Conservation (phyloP, 192 early-diverging fungal genomes). For the Funneliformis mosseae region DNA sequence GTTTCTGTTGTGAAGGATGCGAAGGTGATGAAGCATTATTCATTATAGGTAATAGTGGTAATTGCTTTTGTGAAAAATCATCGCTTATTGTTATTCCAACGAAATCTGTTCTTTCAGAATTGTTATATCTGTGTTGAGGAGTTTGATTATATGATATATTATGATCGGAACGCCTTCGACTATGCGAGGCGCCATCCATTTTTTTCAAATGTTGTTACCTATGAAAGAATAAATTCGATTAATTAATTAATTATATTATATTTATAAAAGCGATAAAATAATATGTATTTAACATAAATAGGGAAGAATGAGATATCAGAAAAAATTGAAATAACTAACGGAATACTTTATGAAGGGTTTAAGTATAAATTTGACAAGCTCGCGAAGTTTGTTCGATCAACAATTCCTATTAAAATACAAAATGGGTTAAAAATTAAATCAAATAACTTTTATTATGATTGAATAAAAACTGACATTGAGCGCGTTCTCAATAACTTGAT, state of each 20-base stretch:
- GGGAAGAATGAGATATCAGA: not conserved
- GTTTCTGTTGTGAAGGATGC: constrained; percentile 5
- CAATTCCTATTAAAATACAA: not conserved
- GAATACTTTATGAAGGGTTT: not conserved
- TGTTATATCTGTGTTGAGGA: not conserved
- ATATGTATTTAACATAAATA: not conserved
- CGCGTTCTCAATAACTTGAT: not conserved
- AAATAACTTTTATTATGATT: not conserved
- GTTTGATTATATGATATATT: constrained; percentile 11
- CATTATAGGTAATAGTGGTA: not conserved
- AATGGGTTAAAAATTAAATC: not conserved
- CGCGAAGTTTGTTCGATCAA: not conserved
- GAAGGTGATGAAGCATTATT: not conserved
- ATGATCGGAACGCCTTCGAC: not conserved
- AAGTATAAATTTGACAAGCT: not conserved
- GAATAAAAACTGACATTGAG: not conserved
- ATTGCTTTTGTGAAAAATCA: constrained; percentile 26
- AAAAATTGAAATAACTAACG: not conserved
- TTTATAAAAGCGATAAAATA: not conserved
- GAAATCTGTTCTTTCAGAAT: constrained; percentile 22
- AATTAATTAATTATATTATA: not conserved
- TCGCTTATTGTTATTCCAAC: constrained; percentile 34
- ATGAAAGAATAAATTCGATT: not conserved
- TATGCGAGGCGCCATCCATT: constrained; percentile 21
- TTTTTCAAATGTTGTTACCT: not conserved